Conservation (phyloP, 208 protist species). For the Lotmaria passim region DNA sequence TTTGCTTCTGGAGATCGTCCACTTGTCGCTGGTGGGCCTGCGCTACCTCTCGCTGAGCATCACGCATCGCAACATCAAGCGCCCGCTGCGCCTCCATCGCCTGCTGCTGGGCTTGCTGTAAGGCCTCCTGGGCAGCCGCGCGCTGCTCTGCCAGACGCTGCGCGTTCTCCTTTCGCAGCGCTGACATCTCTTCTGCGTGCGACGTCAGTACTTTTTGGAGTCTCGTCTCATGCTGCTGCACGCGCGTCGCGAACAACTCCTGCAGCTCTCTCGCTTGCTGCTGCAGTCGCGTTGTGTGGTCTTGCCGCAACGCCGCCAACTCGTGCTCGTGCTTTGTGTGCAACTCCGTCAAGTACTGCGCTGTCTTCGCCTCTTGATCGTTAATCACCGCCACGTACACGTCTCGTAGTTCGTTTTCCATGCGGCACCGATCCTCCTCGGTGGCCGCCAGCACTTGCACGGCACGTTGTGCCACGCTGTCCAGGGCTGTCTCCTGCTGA, state of each 20-base stretch:
- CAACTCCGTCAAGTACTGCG: conserved; percentile 18
- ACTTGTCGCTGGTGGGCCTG: neutral
- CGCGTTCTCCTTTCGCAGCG: conserved; percentile 9
- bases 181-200: conserved; percentile 14
- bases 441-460: neutral
- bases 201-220: conserved; percentile 1
- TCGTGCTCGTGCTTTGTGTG: conserved; percentile 15
- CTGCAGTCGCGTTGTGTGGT: neutral
- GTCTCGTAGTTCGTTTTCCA: conserved; percentile 20
- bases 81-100: neutral
- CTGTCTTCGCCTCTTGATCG: conserved; percentile 19
- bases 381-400: conserved; percentile 15
- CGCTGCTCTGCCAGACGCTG: conserved; percentile 19
- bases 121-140: neutral
- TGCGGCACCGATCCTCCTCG: conserved; percentile 6
- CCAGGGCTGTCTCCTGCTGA: neutral
- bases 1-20: conserved; percentile 19
- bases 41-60: neutral
- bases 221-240: conserved; percentile 12
- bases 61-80: conserved; percentile 1
- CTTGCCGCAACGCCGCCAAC: conserved; percentile 2
- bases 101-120: conserved; percentile 2
- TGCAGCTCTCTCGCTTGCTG: neutral
- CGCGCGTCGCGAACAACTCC: neutral
- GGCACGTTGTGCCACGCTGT: conserved; percentile 6